Evolutionary conservation across 2,329 filamentous ascomycete species (phyloP).

Genomic region (Neopestalotiopsis sp.): DNA sequence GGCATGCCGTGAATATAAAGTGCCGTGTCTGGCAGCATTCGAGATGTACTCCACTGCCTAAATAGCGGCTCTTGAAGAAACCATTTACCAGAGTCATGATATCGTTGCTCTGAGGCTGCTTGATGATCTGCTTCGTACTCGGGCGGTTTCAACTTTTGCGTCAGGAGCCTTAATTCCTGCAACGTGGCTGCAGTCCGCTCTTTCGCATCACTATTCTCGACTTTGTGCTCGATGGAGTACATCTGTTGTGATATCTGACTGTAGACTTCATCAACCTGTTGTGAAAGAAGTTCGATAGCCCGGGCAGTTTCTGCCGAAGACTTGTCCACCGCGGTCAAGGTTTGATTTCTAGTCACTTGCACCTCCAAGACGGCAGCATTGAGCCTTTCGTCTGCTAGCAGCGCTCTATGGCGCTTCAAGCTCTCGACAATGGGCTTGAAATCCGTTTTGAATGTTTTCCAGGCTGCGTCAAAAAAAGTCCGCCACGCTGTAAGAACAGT

Average conservation of each 20-base stretch:
- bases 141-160: not conserved
- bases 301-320: not conserved
- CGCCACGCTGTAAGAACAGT: conserved; percentile 22
- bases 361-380: conserved; percentile 22
- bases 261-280: not conserved
- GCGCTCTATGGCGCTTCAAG: conserved; percentile 25
- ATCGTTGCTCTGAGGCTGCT: not conserved
- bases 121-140: not conserved
- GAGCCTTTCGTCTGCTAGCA: conserved; percentile 25
- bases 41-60: not conserved
- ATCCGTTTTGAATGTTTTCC: conserved; percentile 25
- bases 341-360: conserved; percentile 4
- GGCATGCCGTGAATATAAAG: not conserved
- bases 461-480: conserved; percentile 21
- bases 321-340: not conserved
- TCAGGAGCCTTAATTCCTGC: not conserved
- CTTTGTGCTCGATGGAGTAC: not conserved
- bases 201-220: not conserved
- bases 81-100: not conserved
- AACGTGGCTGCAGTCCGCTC: not conserved
- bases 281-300: not conserved
- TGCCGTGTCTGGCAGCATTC: not conserved
- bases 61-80: not conserved
- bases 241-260: not conserved
- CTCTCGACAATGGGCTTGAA: conserved; percentile 28